phyloP scores from a whole-genome alignment of 371 early-diverging fungal genomes.

The Apophysomyces elegans region DNA sequence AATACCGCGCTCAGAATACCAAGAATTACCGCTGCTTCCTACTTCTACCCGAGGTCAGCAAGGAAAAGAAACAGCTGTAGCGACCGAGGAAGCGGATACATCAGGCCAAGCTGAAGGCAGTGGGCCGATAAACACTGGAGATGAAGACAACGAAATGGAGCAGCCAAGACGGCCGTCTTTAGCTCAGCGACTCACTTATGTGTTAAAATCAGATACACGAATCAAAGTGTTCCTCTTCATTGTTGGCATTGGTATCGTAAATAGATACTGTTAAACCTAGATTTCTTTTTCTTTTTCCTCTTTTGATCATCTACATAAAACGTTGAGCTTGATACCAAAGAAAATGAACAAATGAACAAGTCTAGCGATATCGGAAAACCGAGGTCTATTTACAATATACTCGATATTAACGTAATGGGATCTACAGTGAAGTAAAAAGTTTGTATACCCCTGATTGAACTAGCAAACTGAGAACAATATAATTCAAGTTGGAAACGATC shows the following conservation, averaged over 20 bases:
- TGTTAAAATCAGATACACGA: background rate
- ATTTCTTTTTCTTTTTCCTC: background rate
- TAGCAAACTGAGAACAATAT: background rate
- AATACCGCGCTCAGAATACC: background rate
- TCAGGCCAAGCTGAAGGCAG: background rate
- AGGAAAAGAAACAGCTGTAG: background rate
- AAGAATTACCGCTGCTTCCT: background rate
- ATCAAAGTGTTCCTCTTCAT: background rate
- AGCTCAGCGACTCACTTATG: too few species aligned
- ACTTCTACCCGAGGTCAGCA: background rate
- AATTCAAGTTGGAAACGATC: background rate
- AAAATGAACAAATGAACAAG: too few species aligned
- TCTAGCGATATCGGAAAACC: too few species aligned
- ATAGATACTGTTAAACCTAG: conserved; percentile 7
- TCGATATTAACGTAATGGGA: too few species aligned
- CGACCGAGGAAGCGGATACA: background rate
- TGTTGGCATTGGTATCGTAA: background rate
- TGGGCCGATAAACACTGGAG: background rate
- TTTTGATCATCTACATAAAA: background rate
- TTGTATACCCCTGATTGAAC: background rate
- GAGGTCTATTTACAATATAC: too few species aligned
- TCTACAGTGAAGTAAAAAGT: background rate
- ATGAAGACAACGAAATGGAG: background rate
- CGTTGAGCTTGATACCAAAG: too few species aligned
- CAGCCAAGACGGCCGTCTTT: background rate